These are phyloP conservation scores for Brassica cretica DNA, from an alignment of 345 rosid genomes.

Conservation along the genomic window DNA sequence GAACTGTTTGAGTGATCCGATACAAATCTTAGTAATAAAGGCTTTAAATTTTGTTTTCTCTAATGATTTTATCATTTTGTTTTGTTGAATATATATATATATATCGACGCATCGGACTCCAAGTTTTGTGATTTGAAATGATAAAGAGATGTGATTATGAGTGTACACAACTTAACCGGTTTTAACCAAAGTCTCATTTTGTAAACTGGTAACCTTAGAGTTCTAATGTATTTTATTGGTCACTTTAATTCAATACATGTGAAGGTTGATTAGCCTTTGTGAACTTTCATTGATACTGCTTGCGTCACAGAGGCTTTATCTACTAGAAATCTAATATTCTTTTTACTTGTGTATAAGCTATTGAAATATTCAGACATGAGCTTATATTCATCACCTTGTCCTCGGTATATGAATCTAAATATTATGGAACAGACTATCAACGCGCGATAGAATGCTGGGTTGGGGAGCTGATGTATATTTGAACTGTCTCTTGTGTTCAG, in stretches of 20 bases:
- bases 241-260: background rate
- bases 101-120: background rate
- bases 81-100: slow-evolving; percentile 10
- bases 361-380: too few species aligned
- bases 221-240: background rate
- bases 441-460: too few species aligned
- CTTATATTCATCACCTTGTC: too few species aligned
- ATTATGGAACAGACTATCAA: too few species aligned
- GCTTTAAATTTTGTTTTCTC: background rate
- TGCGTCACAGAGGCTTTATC: background rate
- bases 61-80: slow-evolving; percentile 11
- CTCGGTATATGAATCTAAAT: too few species aligned
- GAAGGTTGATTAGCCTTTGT: background rate
- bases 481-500: too few species aligned
- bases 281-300: background rate
- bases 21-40: slow-evolving; percentile 21
- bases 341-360: too few species aligned
- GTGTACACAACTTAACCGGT: slow-evolving; percentile 1
- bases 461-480: too few species aligned
- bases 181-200: slow-evolving; percentile 5
- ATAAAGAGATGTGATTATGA: background rate
- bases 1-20: slow-evolving; percentile 29
- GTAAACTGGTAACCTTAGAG: background rate
- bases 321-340: too few species aligned
- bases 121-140: background rate